Conservation (phyloP, 768 basidiomycete species). For the Xanthoconium stramineum region DNA sequence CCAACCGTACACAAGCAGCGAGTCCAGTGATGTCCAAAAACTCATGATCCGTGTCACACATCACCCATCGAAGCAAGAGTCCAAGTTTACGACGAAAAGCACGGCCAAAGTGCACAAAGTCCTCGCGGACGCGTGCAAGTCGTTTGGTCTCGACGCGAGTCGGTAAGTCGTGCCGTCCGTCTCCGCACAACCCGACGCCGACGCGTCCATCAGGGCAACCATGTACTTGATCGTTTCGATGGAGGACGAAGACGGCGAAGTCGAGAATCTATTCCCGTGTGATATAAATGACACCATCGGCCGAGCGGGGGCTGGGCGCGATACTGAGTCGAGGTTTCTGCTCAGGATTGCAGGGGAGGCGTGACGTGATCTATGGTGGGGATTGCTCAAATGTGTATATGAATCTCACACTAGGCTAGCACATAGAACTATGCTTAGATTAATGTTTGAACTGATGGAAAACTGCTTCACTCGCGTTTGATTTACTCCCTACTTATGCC, state of each 20-base stretch:
- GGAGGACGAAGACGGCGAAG: constrained; percentile 23
- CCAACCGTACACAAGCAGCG: not conserved
- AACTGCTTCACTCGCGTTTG: too few relatives aligned
- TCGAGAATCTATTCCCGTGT: constrained; percentile 30
- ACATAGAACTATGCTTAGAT: not conserved
- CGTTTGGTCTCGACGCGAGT: constrained; percentile 22
- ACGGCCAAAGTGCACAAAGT: constrained; percentile 31
- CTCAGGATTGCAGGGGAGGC: constrained; percentile 21
- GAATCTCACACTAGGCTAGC: not conserved
- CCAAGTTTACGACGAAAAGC: constrained; percentile 30
- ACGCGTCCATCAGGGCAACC: constrained; percentile 14
- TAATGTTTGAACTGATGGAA: too few relatives aligned
- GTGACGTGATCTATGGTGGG: constrained; percentile 5
- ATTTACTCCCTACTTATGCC: too few relatives aligned
- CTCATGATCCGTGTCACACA: constrained; percentile 32
- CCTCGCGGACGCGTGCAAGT: constrained; percentile 27
- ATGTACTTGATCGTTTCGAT: constrained; percentile 25
- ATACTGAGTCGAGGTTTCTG: constrained; percentile 22
- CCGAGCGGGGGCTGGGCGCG: constrained; percentile 25
- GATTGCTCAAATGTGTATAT: not conserved
- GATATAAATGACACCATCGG: constrained; percentile 25
- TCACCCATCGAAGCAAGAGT: constrained; percentile 27
- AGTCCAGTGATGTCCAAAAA: constrained; percentile 8
- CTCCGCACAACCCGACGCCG: too few relatives aligned
- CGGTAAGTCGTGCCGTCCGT: constrained; percentile 13